Evolutionary conservation across 345 rosid species (phyloP), one percentile per base, ranked within the genome.

Genomic region (Ceriops decandra): DNA sequence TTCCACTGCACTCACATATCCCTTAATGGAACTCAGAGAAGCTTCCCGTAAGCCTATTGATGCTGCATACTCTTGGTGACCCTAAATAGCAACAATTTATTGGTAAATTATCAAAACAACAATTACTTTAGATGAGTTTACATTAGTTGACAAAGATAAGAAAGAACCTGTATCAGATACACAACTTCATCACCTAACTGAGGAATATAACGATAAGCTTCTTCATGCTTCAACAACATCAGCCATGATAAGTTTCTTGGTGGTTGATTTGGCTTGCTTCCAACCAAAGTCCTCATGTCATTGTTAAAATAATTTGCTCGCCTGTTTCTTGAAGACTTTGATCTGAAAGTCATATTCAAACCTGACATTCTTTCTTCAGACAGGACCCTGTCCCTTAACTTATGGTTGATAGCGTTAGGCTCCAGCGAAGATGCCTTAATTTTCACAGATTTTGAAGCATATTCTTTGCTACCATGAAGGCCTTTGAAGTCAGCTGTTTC

Each of bases 401-500:
- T 66, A 67, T 27, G 75, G 53, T 69, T 79, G 61, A 66, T 66
- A 31, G 72, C 65, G 72, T 74, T 69, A 26, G 77, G 75, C 68
- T 86, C 85, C 60, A 62, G 69, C 49, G 86, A 78, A 47, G 77
- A 80, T 64, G 78, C 84, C 79, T 84, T 86, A 79, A 80, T 78
- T 82, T 81, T 88, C 79, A 76, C 68, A 66, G 95, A 86, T 49
- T 73, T 72, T 36, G 62, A 72, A 35, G 56, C 31, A 72, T 73
- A 66, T 65, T 68, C 81, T 62, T 74, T 64, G 61, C 60, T 73
- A 65, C 52, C 64, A 67, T 71, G 72, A 74, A 57, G 57, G 70
- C 51, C 63, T 60, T 61, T 63, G 5, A 70, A 62, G 76, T 74
- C 81, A 81, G 57, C 62, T 46, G 53, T 60, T 32, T 28, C 54